These are phyloP conservation scores for Excoecaria agallocha DNA, from an alignment of 345 rosid species.

Conservation along the genomic window DNA sequence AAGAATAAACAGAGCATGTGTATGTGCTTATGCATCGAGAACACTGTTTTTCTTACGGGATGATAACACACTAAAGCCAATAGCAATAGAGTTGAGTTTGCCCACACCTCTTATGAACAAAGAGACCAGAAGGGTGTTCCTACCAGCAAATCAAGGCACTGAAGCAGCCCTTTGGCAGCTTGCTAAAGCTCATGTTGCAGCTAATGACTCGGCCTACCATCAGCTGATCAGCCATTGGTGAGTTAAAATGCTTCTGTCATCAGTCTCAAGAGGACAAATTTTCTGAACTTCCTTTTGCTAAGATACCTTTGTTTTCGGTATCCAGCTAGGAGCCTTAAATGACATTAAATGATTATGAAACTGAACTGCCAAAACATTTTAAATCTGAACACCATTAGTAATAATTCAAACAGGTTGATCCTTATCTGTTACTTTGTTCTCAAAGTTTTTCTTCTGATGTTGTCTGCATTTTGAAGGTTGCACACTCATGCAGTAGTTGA, in stretches of 20 bases:
- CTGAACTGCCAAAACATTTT: not conserved
- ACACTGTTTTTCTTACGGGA: conserved; percentile 44
- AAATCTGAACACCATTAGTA: not conserved
- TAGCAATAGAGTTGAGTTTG: conserved; percentile 54
- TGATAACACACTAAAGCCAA: conserved; percentile 44
- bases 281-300: not conserved
- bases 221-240: conserved; percentile 62
- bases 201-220: conserved; percentile 60
- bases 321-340: not conserved
- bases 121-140: conserved; percentile 26
- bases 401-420: not conserved
- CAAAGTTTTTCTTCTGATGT: not conserved
- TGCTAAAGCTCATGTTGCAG: conserved; percentile 59
- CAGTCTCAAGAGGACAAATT: not conserved
- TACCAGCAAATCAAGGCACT: conserved; percentile 43
- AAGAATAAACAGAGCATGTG: conserved; percentile 33
- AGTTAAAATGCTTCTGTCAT: not conserved
- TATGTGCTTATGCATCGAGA: conserved; percentile 58
- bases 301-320: not conserved
- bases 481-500: conserved; percentile 65
- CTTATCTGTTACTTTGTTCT: not conserved
- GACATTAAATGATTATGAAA: not conserved
- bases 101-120: conserved; percentile 18
- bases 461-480: conserved; percentile 43
- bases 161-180: conserved; percentile 57